Base-by-base conservation (phyloP, 345 rosid species). In the Isatis tinctoria region DNA sequence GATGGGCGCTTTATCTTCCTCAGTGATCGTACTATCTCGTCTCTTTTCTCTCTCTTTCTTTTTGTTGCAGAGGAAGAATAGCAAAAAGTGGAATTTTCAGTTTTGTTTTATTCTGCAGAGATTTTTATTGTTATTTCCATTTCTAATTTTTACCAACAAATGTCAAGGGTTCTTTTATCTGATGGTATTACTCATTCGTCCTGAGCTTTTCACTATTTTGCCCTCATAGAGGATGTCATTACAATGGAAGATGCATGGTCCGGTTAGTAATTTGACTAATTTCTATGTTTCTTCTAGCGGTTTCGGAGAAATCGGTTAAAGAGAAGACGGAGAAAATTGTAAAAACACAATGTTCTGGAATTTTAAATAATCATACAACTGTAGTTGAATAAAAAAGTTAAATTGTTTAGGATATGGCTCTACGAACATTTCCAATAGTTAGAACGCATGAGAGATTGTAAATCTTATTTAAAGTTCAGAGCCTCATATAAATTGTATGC, bases 41-140 rank as follows among this genome's bases (percentile, higher is more conserved):
- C 39, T 53, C 47, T 62, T 20, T 36, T 48, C 12, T 12, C 17
- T 27, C 22, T 67, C 37, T 27, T 16, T 17, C 17, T 36, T 48
- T 58, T 65, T 60, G 58, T 27, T 62, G 67, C 56, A 17, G 51
- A 1, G 40, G 35, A 32, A 18, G 41, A 10, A 22, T 28, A 33
- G 28, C 45, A 52, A 51, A 63, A 73, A 63, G 56, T 13, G 56
- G 64, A 40, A 64, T 18, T 73, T 62, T 62, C 1, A 4, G 45
- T 10, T 60, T 60, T 48, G 47, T 44, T 64, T 65, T 65, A 54
- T 26, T 33, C 37, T 65, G 59, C 70, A 54, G 71, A 36, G 63
- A 27, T 52, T 72, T 52, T 16, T 41, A 18, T 8, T 37, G 20
- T 51, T 40, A 4, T 24, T 47, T 61, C 14, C 28, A 37, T 8